phyloP scores from a whole-genome alignment of 2,329 filamentous ascomycete genomes.

The Botryotinia convoluta region DNA sequence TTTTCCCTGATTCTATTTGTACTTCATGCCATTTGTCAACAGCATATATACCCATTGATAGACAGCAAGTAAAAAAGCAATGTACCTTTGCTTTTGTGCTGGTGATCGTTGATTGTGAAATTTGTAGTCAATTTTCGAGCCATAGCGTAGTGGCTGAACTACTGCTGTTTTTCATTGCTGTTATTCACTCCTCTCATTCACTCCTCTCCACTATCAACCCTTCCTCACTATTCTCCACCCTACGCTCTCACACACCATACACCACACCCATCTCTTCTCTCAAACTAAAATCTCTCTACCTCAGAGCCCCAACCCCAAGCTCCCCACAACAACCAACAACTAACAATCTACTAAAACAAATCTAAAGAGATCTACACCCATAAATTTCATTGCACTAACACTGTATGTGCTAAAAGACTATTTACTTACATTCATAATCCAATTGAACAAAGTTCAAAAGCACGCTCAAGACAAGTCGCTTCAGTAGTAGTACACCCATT shows the following conservation, averaged over 20 bases:
- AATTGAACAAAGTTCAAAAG: not conserved
- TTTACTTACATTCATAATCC: not conserved
- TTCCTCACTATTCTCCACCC: too few relatives aligned
- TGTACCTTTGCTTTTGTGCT: not conserved
- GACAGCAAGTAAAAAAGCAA: not conserved
- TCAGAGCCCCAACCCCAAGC: too few relatives aligned
- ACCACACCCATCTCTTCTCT: too few relatives aligned
- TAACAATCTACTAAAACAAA: not conserved
- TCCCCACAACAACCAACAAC: too few relatives aligned
- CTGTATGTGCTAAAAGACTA: not conserved
- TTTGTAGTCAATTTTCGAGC: not conserved
- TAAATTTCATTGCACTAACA: not conserved
- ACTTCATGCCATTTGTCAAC: not conserved
- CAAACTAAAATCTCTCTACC: too few relatives aligned
- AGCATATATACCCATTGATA: not conserved
- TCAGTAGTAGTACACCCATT: not conserved
- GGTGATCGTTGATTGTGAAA: not conserved
- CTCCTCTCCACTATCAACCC: too few relatives aligned
- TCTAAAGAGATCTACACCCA: not conserved
- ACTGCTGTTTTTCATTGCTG: rapidly evolving
- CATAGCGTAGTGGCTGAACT: not conserved
- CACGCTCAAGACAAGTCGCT: not conserved
- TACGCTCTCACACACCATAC: too few relatives aligned
- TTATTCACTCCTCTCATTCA: too few relatives aligned
- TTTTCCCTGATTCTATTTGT: not conserved